phyloP scores from a whole-genome alignment of 2,329 filamentous ascomycete species.

The Aspergillus sergii region DNA sequence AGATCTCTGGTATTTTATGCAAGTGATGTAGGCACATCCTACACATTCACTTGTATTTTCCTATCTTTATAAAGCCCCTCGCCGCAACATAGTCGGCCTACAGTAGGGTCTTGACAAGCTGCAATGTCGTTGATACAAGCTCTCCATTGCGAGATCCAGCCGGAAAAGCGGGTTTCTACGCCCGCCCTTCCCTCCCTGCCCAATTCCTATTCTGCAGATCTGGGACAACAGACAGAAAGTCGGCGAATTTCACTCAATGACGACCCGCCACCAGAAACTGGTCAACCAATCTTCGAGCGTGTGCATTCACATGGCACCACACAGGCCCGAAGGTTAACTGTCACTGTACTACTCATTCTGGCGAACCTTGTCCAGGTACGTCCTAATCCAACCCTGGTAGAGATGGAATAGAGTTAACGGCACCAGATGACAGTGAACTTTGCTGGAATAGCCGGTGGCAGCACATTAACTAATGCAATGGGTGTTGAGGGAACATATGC shows the following conservation, averaged over 20 bases:
- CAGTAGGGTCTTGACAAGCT: neutral
- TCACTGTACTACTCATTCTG: slow-evolving; percentile 26
- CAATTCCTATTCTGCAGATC: neutral
- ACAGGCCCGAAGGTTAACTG: slow-evolving; percentile 18
- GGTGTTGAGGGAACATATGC: slow-evolving; percentile 23
- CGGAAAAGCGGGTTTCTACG: neutral
- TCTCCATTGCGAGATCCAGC: slow-evolving; percentile 1
- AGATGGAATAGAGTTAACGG: neutral
- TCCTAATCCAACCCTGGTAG: neutral
- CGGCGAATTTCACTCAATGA: neutral
- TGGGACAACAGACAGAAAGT: neutral
- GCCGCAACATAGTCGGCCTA: too few species aligned
- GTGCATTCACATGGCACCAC: slow-evolving; percentile 18
- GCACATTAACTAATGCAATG: slow-evolving; percentile 22
- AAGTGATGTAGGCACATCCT: neutral
- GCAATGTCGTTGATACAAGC: slow-evolving; percentile 3
- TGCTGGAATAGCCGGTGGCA: slow-evolving; percentile 28
- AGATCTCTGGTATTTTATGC: neutral
- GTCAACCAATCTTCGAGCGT: slow-evolving; percentile 25
- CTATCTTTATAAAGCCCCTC: neutral
- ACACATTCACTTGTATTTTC: neutral
- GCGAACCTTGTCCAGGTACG: slow-evolving; percentile 32
- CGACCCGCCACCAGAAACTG: slow-evolving; percentile 17
- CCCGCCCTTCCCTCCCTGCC: neutral
- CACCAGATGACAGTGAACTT: slow-evolving; percentile 32